Conservation (phyloP, 2,329 filamentous ascomycete species). For the Aureobasidium sp. region DNA sequence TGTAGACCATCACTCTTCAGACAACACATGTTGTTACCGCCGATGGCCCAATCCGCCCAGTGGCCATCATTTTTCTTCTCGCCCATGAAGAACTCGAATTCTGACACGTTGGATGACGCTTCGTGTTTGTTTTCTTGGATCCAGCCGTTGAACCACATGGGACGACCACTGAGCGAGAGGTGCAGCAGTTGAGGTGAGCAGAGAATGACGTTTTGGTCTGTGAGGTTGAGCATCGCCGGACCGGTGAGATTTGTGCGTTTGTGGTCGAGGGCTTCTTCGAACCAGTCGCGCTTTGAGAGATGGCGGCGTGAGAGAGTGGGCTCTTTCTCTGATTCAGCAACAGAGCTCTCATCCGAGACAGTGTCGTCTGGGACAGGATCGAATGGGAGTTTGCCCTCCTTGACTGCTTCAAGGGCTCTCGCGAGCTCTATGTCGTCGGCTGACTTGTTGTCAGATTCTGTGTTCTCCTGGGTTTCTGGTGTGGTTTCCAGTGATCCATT, state of each 20-base stretch:
- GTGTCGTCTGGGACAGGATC: too few species aligned
- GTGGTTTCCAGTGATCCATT: too few species aligned
- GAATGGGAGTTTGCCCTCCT: too few species aligned
- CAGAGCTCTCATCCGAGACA: too few species aligned
- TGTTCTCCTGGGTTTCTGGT: too few species aligned
- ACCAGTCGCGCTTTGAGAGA: conserved; percentile 3
- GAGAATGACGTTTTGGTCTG: conserved; percentile 29
- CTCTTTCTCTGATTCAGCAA: neutral
- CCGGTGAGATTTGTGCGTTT: neutral
- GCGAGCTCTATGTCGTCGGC: too few species aligned
- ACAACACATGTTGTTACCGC: conserved; percentile 31
- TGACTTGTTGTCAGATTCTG: too few species aligned
- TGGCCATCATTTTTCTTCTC: conserved; percentile 24
- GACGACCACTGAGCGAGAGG: conserved; percentile 34
- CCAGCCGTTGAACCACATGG: conserved; percentile 45
- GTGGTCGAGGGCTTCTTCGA: neutral
- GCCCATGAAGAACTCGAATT: conserved; percentile 30
- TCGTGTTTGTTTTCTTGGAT: conserved; percentile 37
- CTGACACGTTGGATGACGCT: conserved; percentile 30
- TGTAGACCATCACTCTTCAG: conserved; percentile 26
- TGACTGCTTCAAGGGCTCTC: too few species aligned
- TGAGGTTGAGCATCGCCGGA: neutral
- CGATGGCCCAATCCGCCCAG: conserved; percentile 29
- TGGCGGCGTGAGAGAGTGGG: neutral
- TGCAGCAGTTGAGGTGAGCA: conserved; percentile 42